Conservation (phyloP, 2,329 filamentous ascomycete species). For the Pleomassaria siparia region DNA sequence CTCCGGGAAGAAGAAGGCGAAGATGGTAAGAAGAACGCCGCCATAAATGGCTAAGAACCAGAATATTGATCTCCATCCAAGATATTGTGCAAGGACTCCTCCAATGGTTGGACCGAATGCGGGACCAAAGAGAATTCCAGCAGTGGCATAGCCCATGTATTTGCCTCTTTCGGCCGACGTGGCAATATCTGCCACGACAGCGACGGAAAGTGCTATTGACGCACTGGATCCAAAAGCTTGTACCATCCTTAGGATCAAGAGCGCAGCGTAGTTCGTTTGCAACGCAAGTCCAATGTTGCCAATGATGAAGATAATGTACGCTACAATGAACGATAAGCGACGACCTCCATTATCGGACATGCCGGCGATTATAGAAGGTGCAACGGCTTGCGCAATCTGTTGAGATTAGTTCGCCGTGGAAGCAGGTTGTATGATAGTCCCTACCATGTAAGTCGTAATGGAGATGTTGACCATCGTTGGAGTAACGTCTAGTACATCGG, state of each 20-base stretch:
- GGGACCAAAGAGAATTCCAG: slow-evolving; percentile 34
- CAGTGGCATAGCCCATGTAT: slow-evolving; percentile 45
- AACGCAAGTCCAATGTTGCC: slow-evolving; percentile 24
- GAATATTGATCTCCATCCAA: slow-evolving; percentile 45
- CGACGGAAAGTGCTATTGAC: slow-evolving; percentile 47
- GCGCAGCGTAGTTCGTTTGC: slow-evolving; percentile 19
- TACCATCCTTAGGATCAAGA: slow-evolving; percentile 21
- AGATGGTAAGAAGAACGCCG: slow-evolving; percentile 27
- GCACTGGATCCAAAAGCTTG: slow-evolving; percentile 37
- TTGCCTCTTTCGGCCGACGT: slow-evolving; percentile 45
- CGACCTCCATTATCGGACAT: slow-evolving; percentile 51
- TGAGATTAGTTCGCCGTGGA: background rate
- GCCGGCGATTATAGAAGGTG: slow-evolving; percentile 52
- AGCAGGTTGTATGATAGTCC: background rate
- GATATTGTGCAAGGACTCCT: slow-evolving; percentile 30
- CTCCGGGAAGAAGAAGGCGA: slow-evolving; percentile 40
- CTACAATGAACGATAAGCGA: slow-evolving; percentile 50
- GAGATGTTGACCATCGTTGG: slow-evolving; percentile 51
- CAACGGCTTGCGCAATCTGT: slow-evolving; percentile 47
- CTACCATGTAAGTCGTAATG: slow-evolving; percentile 55
- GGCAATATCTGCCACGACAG: slow-evolving; percentile 48
- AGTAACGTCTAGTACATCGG: slow-evolving; percentile 43
- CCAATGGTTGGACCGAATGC: slow-evolving; percentile 39
- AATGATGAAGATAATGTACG: slow-evolving; percentile 22
- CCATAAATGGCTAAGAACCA: slow-evolving; percentile 40